Conservation (phyloP, 2,329 filamentous ascomycete genomes). For the Aschersonia sp. region DNA sequence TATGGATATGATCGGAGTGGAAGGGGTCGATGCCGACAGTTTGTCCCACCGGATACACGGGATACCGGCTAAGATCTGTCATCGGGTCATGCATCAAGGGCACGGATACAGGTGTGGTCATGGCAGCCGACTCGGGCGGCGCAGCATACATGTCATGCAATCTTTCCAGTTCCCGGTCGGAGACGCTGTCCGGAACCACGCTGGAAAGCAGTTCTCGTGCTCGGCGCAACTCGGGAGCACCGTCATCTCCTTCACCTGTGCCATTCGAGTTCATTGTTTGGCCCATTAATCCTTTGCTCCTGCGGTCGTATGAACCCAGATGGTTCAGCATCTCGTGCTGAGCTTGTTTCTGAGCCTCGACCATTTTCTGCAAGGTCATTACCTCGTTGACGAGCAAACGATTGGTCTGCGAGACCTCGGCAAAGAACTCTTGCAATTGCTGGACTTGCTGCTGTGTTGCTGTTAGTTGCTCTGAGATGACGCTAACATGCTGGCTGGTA, state of each 20-base stretch:
- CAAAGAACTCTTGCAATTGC: conserved; percentile 70
- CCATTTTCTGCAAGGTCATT: conserved; percentile 43
- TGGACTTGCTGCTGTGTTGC: conserved; percentile 90
- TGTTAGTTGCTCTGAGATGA: conserved; percentile 75
- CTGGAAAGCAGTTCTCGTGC: conserved; percentile 42
- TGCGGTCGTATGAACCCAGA: conserved; percentile 31
- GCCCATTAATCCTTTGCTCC: conserved; percentile 20
- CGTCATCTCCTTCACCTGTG: conserved; percentile 31
- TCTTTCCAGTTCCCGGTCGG: conserved; percentile 40
- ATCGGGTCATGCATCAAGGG: conserved; percentile 38
- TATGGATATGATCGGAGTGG: conserved; percentile 86
- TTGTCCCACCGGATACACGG: conserved; percentile 84
- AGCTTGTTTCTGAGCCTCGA: conserved; percentile 42
- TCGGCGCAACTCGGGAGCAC: conserved; percentile 37
- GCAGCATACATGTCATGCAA: conserved; percentile 39
- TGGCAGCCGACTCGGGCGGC: conserved; percentile 35
- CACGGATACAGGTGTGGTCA: conserved; percentile 26
- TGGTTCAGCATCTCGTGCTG: conserved; percentile 43
- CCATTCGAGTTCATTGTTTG: conserved; percentile 19
- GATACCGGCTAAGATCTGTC: conserved; percentile 39
- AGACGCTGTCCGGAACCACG: conserved; percentile 34
- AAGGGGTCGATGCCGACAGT: conserved; percentile 90
- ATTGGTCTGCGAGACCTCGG: conserved; percentile 56
- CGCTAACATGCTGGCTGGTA: conserved; percentile 74
- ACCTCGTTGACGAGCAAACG: conserved; percentile 48